phyloP scores from a whole-genome alignment of 202 grass and related monocot species.

The Cymbopogon flexuosus region DNA sequence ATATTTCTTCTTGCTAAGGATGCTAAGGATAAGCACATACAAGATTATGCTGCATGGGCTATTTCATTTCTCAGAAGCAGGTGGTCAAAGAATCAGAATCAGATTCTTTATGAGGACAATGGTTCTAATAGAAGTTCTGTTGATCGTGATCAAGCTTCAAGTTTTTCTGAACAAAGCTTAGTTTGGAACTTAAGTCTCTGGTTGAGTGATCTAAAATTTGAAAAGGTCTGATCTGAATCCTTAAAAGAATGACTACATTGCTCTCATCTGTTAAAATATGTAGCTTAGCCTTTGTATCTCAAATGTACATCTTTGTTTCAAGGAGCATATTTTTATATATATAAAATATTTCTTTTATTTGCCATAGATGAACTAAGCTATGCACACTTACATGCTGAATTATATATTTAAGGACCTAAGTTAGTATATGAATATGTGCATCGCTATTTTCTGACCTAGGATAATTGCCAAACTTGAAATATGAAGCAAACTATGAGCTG shows the following conservation, averaged over 20 bases:
- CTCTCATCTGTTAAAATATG: not conserved
- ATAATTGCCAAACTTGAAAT: slow-evolving; percentile 7
- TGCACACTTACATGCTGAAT: not conserved
- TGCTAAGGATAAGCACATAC: slow-evolving; percentile 58
- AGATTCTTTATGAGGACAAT: slow-evolving; percentile 38
- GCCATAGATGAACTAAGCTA: not conserved
- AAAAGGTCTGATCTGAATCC: slow-evolving; percentile 55
- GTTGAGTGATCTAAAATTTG: slow-evolving; percentile 60
- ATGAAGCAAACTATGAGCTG: slow-evolving; percentile 4
- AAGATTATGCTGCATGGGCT: slow-evolving; percentile 78
- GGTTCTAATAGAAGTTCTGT: slow-evolving; percentile 42
- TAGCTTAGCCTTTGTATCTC: not conserved
- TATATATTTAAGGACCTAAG: slow-evolving; percentile 10
- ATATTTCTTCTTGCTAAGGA: slow-evolving; percentile 90
- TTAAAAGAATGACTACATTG: slow-evolving; percentile 10
- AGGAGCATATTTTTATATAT: too few species aligned
- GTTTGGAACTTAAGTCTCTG: slow-evolving; percentile 78
- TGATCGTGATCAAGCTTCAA: slow-evolving; percentile 39
- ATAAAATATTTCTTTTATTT: not conserved
- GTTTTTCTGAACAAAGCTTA: slow-evolving; percentile 67
- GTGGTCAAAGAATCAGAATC: slow-evolving; percentile 51
- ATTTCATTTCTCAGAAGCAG: slow-evolving; percentile 78
- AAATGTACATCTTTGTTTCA: not conserved
- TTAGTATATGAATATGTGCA: not conserved
- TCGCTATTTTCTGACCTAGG: not conserved